These are phyloP conservation scores for Nothopassalora personata DNA, from an alignment of 2,329 filamentous ascomycete species.

Conservation along the genomic window DNA sequence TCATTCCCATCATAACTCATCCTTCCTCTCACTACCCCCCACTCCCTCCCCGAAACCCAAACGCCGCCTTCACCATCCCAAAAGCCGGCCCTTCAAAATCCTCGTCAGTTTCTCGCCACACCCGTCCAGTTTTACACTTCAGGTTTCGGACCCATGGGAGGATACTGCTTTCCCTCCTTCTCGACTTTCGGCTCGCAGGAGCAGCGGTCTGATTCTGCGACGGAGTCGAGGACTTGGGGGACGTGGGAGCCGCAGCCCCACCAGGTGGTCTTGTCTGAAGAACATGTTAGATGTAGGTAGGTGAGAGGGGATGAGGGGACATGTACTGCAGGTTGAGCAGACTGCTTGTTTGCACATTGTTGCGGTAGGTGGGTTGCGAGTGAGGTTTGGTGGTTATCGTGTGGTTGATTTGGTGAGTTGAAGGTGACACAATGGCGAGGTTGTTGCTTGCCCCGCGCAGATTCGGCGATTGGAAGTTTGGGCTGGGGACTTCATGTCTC, in stretches of 20 bases:
- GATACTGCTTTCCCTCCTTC: constrained; percentile 57
- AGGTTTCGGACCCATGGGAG: constrained; percentile 50
- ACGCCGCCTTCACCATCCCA: constrained; percentile 29
- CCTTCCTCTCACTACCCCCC: constrained; percentile 12
- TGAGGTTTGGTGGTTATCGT: neutral
- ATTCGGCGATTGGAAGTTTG: no score
- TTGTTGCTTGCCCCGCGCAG: no score
- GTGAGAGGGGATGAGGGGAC: neutral
- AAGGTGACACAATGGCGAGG: no score
- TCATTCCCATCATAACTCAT: constrained; percentile 18
- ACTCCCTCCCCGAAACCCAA: constrained; percentile 22
- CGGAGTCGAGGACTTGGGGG: constrained; percentile 60
- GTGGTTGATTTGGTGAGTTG: no score
- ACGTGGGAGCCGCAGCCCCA: constrained; percentile 32
- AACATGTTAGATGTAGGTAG: constrained; percentile 4
- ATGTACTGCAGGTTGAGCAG: constrained; percentile 58
- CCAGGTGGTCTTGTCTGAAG: constrained; percentile 32
- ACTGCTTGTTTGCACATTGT: constrained; percentile 61
- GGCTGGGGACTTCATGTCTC: no score
- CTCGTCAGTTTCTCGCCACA: constrained; percentile 2
- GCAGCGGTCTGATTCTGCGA: constrained; percentile 59
- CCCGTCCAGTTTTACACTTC: neutral
- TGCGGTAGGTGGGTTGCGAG: neutral
- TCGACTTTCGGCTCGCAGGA: constrained; percentile 60
- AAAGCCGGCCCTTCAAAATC: constrained; percentile 22